These are phyloP conservation scores for Lagerstroemia speciosa DNA, from an alignment of 345 rosid genomes.

Conservation along the genomic window DNA sequence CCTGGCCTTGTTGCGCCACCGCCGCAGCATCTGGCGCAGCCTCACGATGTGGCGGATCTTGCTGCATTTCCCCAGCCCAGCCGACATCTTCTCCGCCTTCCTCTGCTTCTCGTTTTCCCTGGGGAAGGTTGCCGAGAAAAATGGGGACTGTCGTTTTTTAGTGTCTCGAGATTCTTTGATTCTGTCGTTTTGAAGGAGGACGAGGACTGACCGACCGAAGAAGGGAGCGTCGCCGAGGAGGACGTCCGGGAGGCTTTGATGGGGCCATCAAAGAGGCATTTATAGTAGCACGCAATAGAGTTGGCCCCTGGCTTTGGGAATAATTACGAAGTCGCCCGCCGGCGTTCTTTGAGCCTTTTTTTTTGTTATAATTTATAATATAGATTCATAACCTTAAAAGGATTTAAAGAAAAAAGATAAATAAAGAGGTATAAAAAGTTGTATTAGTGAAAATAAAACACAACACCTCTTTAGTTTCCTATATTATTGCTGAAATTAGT, in stretches of 20 bases:
- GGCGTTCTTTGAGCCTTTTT: background rate
- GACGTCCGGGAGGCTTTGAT: conserved; percentile 18
- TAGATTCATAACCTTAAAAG: too few species aligned
- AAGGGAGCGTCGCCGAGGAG: background rate
- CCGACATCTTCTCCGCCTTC: conserved; percentile 33
- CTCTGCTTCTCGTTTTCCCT: background rate
- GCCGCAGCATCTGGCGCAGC: conserved; percentile 75
- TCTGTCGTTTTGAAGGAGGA: background rate
- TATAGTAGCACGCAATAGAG: conserved; percentile 21
- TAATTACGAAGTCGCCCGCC: conserved; percentile 32
- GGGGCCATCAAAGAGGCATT: conserved; percentile 18
- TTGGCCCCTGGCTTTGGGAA: conserved; percentile 23
- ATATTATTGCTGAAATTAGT: too few species aligned
- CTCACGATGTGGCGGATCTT: conserved; percentile 90
- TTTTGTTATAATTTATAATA: background rate
- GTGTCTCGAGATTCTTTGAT: background rate
- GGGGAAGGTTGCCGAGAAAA: background rate
- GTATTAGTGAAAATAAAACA: too few species aligned
- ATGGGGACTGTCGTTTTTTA: background rate
- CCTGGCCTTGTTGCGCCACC: conserved; percentile 86
- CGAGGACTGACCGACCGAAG: background rate
- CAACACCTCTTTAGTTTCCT: too few species aligned
- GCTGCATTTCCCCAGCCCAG: conserved; percentile 63
- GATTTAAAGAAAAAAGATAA: too few species aligned
- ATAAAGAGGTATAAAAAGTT: too few species aligned